Evolutionary conservation across 164 flowering plant genomes (phyloP), one percentile per base, ranked within the genome.

Genomic region (Hamamelis virginiana): DNA sequence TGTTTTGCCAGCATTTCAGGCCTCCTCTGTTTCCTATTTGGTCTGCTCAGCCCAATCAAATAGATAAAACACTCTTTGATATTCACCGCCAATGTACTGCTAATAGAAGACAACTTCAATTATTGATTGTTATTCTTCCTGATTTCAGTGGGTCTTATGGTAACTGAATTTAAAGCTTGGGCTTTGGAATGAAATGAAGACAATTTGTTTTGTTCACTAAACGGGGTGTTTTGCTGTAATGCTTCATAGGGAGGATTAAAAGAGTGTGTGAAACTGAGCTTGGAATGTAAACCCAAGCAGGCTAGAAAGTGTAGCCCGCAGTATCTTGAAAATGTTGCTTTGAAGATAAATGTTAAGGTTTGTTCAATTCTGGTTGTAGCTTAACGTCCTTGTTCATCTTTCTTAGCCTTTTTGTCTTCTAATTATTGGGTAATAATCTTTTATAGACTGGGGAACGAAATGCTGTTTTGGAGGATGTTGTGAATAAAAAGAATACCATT

Each of bases 221-320:
- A 43, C 1, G 13, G 9, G 11, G 43, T 0, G 41, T 50, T 45
- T 0, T n/a, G n/a, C n/a, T n/a, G n/a, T 58, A 16, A 23, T 48
- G 9, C 21, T 9, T 23, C 48, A 26, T 64, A 89, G 93, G 88
- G 19, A 77, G 9, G 65, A 87, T 87, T 5, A 87, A 87, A 65
- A 52, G 87, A 12, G 38, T 82, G 2, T 89, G 94, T 82, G 91
- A 89, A 69, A 89, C 90, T 0, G 87, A 83, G 41, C 62, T 89
- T 19, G 91, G 94, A n/a, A 84, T 89, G 91, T 67, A 75, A 79
- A 53, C 87, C 93, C 2, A 58, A 13, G 23, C 76, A 85, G 14
- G 86, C 66, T 0, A 0, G 51, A 11, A 86, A 74, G 62, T n/a
- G 75, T 11, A 74, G 23, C 41, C 72, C 65, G 47, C 89, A 85